These are phyloP conservation scores for Solanum neorickii DNA, from an alignment of 257 asterid genomes.

Conservation along the genomic window DNA sequence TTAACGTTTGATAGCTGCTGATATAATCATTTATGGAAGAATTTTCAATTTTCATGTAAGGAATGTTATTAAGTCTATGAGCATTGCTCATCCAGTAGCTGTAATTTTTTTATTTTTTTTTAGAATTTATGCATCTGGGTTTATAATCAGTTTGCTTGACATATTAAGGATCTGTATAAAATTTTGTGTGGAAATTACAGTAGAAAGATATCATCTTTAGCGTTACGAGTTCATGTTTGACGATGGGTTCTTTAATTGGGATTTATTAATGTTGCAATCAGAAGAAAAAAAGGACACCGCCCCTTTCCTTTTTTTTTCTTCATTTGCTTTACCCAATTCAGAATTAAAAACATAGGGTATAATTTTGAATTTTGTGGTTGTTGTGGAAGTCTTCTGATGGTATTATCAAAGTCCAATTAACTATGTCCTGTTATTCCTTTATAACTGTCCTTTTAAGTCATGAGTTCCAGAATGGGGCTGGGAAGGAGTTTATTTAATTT, in stretches of 20 bases:
- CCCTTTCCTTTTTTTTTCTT: background rate
- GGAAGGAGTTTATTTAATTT: background rate
- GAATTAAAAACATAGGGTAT: background rate
- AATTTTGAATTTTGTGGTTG: background rate
- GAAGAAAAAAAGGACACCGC: background rate
- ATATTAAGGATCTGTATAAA: background rate
- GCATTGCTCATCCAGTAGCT: background rate
- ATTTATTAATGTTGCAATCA: background rate
- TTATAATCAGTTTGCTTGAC: background rate
- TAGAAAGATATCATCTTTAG: background rate
- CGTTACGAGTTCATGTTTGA: background rate
- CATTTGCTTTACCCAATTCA: background rate
- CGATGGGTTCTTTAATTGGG: background rate
- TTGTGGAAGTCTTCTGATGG: background rate
- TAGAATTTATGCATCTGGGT: background rate
- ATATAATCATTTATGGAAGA: background rate
- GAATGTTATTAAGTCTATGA: background rate
- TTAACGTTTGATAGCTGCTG: background rate
- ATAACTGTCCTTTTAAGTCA: background rate
- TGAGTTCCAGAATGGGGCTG: background rate
- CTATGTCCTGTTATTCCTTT: background rate
- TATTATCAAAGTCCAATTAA: background rate
- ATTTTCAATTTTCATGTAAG: background rate
- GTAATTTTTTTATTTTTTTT: background rate
- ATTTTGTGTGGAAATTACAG: background rate